Evolutionary conservation across 768 basidiomycete genomes (phyloP), one percentile per base, ranked within the genome.

Genomic region (Coprinellus aureogranulatus): DNA sequence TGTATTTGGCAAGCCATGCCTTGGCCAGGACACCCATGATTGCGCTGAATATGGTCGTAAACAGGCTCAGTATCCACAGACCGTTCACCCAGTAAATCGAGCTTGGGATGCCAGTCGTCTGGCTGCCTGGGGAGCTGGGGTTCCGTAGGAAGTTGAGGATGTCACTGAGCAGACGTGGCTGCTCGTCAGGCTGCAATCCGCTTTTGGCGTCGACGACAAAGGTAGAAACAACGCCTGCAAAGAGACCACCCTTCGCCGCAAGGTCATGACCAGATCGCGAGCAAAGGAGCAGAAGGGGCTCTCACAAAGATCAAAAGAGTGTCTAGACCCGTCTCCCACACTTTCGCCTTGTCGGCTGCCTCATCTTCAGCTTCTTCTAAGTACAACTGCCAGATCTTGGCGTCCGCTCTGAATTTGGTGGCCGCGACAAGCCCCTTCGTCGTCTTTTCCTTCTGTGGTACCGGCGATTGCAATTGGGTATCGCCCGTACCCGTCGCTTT

Each of bases 1-100:
- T 59, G 34, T 59, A 65, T 37, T 62, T 57, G 6, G 60, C 46
- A 5, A 63, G 58, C 64, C 64, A 65, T 16, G 58, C 60, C 49
- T 60, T 61, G 12, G 64, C 66, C 4, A 69, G 63, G 31, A 67
- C 67, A 11, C 66, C 67, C 20, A 62, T 60, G 44, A 71, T 63
- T 3, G 70, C 70, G 62, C 68, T 62, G 20, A 61, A 64, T 8
- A 69, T 59, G 9, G 64, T 65, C 40, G 63, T 62, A 14, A 62
- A 60, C 6, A 71, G 61, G 34, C 68, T 69, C 22, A 65, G 60
- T 44, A 67, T 67, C 66, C 66, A 67, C 2, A 68, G 55, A 3
- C 64, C 54, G 49, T 71, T 71, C 22, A 64, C 59, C 46, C 61
- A 57, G 9, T 68, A 52, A 26, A 61, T 28, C 10, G 58, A 28